Evolutionary conservation across 176 grass and related monocot species (phyloP), one percentile per base, ranked within the genome.

Genomic region (Eremochloa ophiuroides): DNA sequence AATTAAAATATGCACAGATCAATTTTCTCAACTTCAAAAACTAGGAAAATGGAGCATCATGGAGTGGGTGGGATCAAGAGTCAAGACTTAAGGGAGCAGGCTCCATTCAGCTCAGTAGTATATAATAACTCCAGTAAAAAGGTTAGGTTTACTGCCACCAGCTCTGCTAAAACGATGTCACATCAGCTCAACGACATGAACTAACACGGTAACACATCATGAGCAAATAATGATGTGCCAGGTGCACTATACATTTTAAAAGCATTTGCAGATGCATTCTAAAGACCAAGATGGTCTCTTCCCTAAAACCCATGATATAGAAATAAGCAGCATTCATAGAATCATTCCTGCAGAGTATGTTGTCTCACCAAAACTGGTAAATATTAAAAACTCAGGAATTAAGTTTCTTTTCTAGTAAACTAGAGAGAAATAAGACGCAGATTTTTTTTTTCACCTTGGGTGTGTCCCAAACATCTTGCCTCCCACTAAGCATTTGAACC

Each of bases 391-490:
- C 10, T 71, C 7, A 61, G 2, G 53, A 76, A 5, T 25, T 17
- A 38, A 16, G 18, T 14, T 1, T 67, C 56, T 58, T 50, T 18
- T 43, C 7, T 46, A 28, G n/a, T 74, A 73, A 48, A 40, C 64
- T 72, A 63, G 18, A 53, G 12, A 58, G 44, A 33, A 65, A 64
- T 1, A 51, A 13, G 53, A 37, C 66, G 59, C 16, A 65, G 10
- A 72, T 70, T 44, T 53, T 61, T 53, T 61, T 62, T 23, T 43
- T 89, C 46, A 93, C 95, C 90, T 88, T 81, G 38, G 92, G 95
- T 73, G 86, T 91, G 41, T 93, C 80, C 90, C 92, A 98, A 30
- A 98, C 92, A 22, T 98, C 83, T 3, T 75, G 82, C 80, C 96
- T 77, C 71, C 90, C 96, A 34, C 88, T 83, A 39, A 98, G 87